Base-by-base conservation (phyloP, 352 stramenopile genomes). In the Globisporangium paddicum region DNA sequence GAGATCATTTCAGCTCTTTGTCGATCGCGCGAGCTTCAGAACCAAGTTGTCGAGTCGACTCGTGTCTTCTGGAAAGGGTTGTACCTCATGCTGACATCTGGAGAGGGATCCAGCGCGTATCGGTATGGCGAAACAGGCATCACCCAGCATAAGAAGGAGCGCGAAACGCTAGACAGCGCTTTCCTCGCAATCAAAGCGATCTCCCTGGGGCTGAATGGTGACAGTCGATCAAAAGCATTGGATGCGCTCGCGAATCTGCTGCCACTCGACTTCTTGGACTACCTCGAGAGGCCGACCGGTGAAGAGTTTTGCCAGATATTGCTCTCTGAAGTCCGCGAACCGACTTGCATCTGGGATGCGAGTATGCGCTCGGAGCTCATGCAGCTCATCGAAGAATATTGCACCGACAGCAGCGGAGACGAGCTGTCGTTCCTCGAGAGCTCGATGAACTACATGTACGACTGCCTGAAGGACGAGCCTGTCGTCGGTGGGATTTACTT, bases 281-380 rank as follows among this genome's bases (percentile, higher is more conserved):
- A 79, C 40, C 64, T 93, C 8, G 76, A 89, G 52, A 83, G 80
- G 32, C 73, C 75, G 11, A 89, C 68, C 47, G 81, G 83, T 0
- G 69, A 88, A 47, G 81, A 93, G 14, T 93, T 93, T 46, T 90
- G 77, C 66, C 73, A 70, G 11, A 77, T 84, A 28, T 61, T 91
- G 32, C 56, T 84, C 8, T 89, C 83, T 0, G 73, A 93, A 51
- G 86, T 93, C 62, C 75, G 82, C 6, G 76, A 90, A 19, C 81
- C 81, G 25, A 88, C 68, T 2, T 93, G 83, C 53, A 87, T 93
- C 38, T 93, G 83, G 83, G 87, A 91, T 26, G 71, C 77, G 58
- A 73, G 53, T 35, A 89, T 79, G 11, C 68, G 79, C 8, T 63
- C 45, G 14, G 83, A 93, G 61, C 56, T 93, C n/a, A 80, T 85